Evolutionary conservation across 192 early-diverging fungal species (phyloP).

Genomic region (Coemansia umbellata): DNA sequence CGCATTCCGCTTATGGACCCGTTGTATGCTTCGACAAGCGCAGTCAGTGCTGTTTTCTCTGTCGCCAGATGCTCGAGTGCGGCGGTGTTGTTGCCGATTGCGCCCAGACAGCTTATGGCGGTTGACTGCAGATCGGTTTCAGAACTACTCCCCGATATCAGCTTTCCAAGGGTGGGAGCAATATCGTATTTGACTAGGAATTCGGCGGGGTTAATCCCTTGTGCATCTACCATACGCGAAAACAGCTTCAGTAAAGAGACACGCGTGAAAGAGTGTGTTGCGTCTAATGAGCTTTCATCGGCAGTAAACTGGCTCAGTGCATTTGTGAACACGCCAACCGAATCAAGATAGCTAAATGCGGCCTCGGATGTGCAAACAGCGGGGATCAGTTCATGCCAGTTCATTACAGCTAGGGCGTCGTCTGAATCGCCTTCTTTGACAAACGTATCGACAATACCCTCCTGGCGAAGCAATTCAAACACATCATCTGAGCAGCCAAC

Average conservation of each 20-base stretch:
- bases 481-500: conserved; percentile 6
- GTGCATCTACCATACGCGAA: conserved; percentile 31
- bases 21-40: conserved; percentile 31
- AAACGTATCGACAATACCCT: conserved; percentile 29
- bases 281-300: conserved; percentile 12
- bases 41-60: conserved; percentile 31
- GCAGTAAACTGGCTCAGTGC: conserved; percentile 10
- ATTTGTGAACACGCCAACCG: conserved; percentile 21
- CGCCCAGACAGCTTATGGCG: conserved; percentile 37
- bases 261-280: conserved; percentile 18
- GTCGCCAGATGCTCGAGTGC: conserved; percentile 33
- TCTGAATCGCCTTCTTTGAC: conserved; percentile 18
- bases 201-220: conserved; percentile 9
- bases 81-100: conserved; percentile 35
- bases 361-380: conserved; percentile 15
- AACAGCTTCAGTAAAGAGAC: conserved; percentile 39
- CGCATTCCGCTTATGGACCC: conserved; percentile 22
- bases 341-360: conserved; percentile 22
- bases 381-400: conserved; percentile 38
- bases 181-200: conserved; percentile 34
- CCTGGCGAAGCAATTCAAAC: conserved; percentile 33
- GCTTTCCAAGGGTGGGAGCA: conserved; percentile 16
- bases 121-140: conserved; percentile 15
- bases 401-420: conserved; percentile 38
- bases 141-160: conserved; percentile 11